Percentiles rank a stretch among this genome's conserved stretches.
Evolutionary conservation across 108 stramenopile genomes (phyloP).

Genomic region (Cyclotella kingstonii): DNA sequence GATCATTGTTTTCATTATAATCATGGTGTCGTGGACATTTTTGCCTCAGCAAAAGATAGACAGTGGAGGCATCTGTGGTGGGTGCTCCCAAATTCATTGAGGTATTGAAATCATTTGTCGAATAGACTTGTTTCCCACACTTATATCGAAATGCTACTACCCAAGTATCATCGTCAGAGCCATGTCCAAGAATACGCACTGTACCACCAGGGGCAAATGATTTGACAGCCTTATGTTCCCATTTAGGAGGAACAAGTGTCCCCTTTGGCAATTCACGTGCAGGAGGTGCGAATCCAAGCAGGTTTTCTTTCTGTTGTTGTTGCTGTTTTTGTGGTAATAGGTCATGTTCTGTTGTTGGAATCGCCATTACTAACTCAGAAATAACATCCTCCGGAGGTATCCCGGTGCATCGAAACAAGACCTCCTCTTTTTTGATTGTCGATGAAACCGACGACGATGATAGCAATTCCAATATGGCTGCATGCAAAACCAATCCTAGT

Average conservation of each 20-base stretch:
- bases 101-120: not conserved
- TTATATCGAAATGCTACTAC: slow-evolving; percentile 41
- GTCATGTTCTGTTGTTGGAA: not conserved
- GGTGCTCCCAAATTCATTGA: not conserved
- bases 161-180: slow-evolving; percentile 1
- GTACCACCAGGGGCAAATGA: slow-evolving; percentile 1
- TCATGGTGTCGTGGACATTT: too few relatives aligned
- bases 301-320: not conserved
- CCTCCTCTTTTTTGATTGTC: slow-evolving; percentile 1
- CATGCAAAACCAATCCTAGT: slow-evolving; percentile 63
- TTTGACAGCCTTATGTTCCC: slow-evolving; percentile 40
- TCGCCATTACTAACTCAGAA: slow-evolving; percentile 12
- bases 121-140: slow-evolving; percentile 15
- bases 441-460: slow-evolving; percentile 21
- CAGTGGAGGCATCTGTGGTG: slow-evolving; percentile 12
- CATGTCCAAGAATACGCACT: not conserved
- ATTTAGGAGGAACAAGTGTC: slow-evolving; percentile 59
- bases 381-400: slow-evolving; percentile 40
- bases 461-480: slow-evolving; percentile 47
- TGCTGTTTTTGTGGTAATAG: not conserved
- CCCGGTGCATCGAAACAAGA: slow-evolving; percentile 61
- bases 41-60: slow-evolving; percentile 24
- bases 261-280: slow-evolving; percentile 65
- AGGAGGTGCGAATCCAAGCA: slow-evolving; percentile 71
- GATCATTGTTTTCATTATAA: not conserved